Conservation (phyloP, 1,284 basidiomycete species). For the Porodaedalea pini region DNA sequence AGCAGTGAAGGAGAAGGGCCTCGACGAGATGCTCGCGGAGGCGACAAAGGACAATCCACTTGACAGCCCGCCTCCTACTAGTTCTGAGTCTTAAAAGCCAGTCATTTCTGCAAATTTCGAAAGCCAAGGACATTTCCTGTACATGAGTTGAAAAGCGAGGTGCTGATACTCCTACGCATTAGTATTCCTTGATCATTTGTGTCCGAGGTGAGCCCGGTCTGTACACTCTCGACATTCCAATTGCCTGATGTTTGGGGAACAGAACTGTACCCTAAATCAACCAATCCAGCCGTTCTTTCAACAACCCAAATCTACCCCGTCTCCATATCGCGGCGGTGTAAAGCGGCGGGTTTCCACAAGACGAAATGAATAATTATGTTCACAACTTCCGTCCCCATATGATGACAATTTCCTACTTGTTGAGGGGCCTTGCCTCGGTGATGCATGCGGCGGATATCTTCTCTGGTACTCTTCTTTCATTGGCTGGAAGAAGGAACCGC, state of each 20-base stretch:
- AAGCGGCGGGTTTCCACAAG: too few species aligned
- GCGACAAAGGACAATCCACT: constrained; percentile 82
- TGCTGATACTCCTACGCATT: background rate
- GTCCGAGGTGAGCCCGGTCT: background rate
- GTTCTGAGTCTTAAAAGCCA: background rate
- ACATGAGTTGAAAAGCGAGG: background rate
- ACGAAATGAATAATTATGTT: background rate
- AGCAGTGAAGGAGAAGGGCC: constrained; percentile 76
- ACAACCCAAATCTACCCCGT: background rate
- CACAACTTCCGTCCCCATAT: background rate
- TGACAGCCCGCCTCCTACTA: constrained; percentile 42
- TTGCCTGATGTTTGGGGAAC: too few species aligned
- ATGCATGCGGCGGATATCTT: constrained; percentile 1
- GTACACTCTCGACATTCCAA: background rate
- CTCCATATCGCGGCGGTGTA: background rate
- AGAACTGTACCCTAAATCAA: too few species aligned
- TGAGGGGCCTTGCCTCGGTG: constrained; percentile 14
- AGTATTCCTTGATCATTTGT: background rate
- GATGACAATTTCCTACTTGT: constrained; percentile 19
- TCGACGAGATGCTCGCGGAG: constrained; percentile 73
- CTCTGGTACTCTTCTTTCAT: constrained; percentile 12
- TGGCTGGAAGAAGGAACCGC: constrained; percentile 14
- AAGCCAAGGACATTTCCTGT: background rate
- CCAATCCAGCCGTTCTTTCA: too few species aligned
- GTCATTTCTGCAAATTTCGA: background rate